Percentiles rank a stretch among this genome's conserved stretches.
Evolutionary conservation across 805 yeast genomes (phyloP).

Genomic region (Metschnikowia continentalis): DNA sequence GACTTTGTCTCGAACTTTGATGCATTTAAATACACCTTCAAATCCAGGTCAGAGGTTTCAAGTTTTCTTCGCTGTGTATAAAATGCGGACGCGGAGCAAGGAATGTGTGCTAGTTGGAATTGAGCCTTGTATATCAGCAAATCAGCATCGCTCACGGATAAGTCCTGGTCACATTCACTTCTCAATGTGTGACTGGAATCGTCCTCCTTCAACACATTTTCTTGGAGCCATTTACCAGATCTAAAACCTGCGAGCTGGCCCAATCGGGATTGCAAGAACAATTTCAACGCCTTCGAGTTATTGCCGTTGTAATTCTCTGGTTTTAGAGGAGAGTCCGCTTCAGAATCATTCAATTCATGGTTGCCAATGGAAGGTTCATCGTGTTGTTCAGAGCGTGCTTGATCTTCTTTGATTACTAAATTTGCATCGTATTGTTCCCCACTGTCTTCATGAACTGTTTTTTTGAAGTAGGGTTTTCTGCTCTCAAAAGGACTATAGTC

Average conservation of each 20-base stretch:
- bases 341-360: not conserved
- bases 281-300: slow-evolving; percentile 1
- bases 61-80: not conserved
- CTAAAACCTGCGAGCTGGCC: slow-evolving; percentile 1
- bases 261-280: not conserved
- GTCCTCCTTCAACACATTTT: not conserved
- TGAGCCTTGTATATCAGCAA: slow-evolving; percentile 7
- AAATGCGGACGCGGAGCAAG: not conserved
- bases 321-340: not conserved
- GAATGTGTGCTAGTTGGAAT: slow-evolving; percentile 11
- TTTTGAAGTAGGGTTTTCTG: slow-evolving; percentile 22
- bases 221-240: not conserved
- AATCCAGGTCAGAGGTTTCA: slow-evolving; percentile 1
- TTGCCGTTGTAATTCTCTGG: not conserved
- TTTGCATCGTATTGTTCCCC: not conserved
- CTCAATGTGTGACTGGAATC: not conserved
- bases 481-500: slow-evolving; percentile 44
- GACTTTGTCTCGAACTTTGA: not conserved
- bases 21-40: not conserved
- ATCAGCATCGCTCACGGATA: slow-evolving; percentile 6
- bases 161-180: not conserved
- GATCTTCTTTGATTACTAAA: not conserved
- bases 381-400: not conserved
- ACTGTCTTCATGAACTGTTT: not conserved
- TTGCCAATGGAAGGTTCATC: not conserved